A percentile compares a stretch with the other conserved stretches of the same genome.
Conservation (phyloP, 2,329 filamentous ascomycete genomes). For the Penicillium sp. region DNA sequence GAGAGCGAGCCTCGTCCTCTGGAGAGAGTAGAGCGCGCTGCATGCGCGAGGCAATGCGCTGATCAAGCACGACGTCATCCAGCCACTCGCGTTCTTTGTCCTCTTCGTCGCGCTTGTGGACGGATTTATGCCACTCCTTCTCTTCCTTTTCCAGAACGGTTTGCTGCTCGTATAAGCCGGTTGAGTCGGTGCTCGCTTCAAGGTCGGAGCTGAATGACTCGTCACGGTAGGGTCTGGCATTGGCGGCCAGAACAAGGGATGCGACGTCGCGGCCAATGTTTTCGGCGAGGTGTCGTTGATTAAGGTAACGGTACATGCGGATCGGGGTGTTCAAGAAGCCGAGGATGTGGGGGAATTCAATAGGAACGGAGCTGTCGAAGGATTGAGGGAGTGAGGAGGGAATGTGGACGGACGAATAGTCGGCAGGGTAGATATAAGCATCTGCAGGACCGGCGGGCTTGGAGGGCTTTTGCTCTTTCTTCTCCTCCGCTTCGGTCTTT, state of each 20-base stretch:
- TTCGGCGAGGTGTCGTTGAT: slow-evolving; percentile 78
- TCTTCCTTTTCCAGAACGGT: slow-evolving; percentile 70
- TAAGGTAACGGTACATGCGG: slow-evolving; percentile 85
- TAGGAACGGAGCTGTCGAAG: slow-evolving; percentile 70
- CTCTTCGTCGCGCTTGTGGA: slow-evolving; percentile 57
- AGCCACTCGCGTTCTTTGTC: slow-evolving; percentile 73
- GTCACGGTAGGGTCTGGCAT: slow-evolving; percentile 43
- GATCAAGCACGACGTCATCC: slow-evolving; percentile 72
- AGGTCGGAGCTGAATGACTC: slow-evolving; percentile 24
- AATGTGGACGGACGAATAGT: slow-evolving; percentile 68
- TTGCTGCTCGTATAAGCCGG: slow-evolving; percentile 61
- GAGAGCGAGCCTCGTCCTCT: slow-evolving; percentile 69
- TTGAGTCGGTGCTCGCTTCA: slow-evolving; percentile 23
- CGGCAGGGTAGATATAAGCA: slow-evolving; percentile 71
- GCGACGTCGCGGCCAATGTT: slow-evolving; percentile 85
- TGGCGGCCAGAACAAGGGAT: slow-evolving; percentile 69
- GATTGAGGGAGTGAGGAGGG: slow-evolving; percentile 67
- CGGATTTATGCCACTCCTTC: slow-evolving; percentile 79
- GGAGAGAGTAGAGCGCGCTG: slow-evolving; percentile 69
- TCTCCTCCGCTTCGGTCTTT: slow-evolving; percentile 49
- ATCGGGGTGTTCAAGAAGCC: slow-evolving; percentile 89
- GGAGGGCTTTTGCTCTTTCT: slow-evolving; percentile 44
- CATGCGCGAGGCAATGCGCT: slow-evolving; percentile 77
- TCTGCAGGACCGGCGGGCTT: slow-evolving; percentile 61
- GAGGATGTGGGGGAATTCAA: slow-evolving; percentile 85